A percentile compares a stretch with the other conserved stretches of the same genome.
Conservation (phyloP, 2,329 filamentous ascomycete species). For the Alternaria novae-zelandiae region DNA sequence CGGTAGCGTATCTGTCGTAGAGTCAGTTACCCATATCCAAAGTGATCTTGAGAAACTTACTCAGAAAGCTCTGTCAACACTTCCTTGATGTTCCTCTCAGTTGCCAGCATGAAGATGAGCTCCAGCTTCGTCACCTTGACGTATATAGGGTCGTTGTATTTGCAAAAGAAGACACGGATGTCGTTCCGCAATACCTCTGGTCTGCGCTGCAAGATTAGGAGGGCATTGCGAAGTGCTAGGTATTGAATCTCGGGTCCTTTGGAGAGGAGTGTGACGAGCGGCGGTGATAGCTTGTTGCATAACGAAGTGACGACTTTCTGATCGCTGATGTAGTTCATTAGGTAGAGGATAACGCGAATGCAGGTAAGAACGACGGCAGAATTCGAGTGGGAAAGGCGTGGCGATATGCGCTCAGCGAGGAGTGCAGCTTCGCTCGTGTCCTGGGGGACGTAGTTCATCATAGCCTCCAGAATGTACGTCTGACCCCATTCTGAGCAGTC, state of each 20-base stretch:
- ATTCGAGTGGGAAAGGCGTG: conserved; percentile 95
- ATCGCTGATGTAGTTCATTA: conserved; percentile 98
- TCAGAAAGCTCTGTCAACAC: conserved; percentile 93
- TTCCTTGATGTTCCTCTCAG: conserved; percentile 92
- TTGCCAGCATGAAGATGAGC: conserved; percentile 98
- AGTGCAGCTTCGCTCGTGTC: conserved; percentile 86
- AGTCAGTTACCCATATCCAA: neutral
- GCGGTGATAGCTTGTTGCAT: conserved; percentile 92
- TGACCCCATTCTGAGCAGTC: conserved; percentile 99
- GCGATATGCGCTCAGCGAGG: conserved; percentile 90
- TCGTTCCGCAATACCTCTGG: conserved; percentile 95
- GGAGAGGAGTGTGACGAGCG: conserved; percentile 89
- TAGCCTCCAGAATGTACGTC: conserved; percentile 95
- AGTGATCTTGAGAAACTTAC: conserved; percentile 54
- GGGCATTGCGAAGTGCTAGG: conserved; percentile 87
- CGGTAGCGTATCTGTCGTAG: conserved; percentile 74
- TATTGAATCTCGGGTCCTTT: conserved; percentile 99
- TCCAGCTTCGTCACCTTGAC: conserved; percentile 99
- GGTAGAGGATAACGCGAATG: conserved; percentile 92
- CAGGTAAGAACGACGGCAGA: conserved; percentile 95
- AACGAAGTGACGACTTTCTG: conserved; percentile 85
- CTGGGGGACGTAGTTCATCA: conserved; percentile 97
- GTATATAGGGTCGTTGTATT: conserved; percentile 99
- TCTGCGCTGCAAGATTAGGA: conserved; percentile 89
- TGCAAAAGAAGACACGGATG: conserved; percentile 99